These are phyloP conservation scores for cucumber (Cucumis sativus) DNA, from an alignment of 306 rosid genomes.

Conservation along the genomic window Cucumber_9930_V3 NC_026660.2:20269501-20270000, in stretches of 20 bases:
- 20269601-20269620: constrained; percentile 74
- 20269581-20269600: constrained; percentile 67
- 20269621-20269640: constrained; percentile 40
- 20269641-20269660: background rate
- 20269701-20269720: background rate
- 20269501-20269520: background rate
- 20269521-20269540: background rate
- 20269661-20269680: background rate
- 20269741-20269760: background rate
- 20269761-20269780: background rate
- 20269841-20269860: background rate
- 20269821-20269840: background rate
- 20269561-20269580: constrained; percentile 79
- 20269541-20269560: background rate
- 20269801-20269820: background rate
- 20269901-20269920: constrained; percentile 74
- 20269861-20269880: background rate
- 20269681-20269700: background rate
- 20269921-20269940: constrained; percentile 81
- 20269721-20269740: background rate
- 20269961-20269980: constrained; percentile 56
- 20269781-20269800: background rate
- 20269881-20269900: constrained; percentile 20
- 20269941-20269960: constrained; percentile 58
- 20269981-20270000: constrained; percentile 81